Conservation (phyloP, 2,329 filamentous ascomycete species). For the Neonectria ditissima region DNA sequence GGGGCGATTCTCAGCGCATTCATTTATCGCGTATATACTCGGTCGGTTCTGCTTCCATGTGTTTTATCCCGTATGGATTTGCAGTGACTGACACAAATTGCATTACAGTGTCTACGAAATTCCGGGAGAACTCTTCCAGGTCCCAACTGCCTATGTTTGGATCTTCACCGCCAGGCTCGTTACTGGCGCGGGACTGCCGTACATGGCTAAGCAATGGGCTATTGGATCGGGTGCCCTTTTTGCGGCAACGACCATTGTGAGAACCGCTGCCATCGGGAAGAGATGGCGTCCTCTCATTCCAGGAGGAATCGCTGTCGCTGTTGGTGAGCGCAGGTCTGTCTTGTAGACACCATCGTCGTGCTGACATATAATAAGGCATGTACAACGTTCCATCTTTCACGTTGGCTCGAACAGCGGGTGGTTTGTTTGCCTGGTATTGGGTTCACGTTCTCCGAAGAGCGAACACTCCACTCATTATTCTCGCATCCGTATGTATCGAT, state of each 20-base stretch:
- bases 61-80: neutral
- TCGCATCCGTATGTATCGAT: constrained; percentile 72
- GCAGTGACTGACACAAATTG: constrained; percentile 18
- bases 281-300: constrained; percentile 83
- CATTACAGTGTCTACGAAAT: constrained; percentile 81
- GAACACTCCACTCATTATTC: constrained; percentile 86
- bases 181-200: constrained; percentile 87
- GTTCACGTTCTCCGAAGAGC: constrained; percentile 61
- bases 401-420: constrained; percentile 85
- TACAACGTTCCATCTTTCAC: constrained; percentile 99
- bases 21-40: constrained; percentile 89
- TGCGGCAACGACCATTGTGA: constrained; percentile 74
- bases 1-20: constrained; percentile 88
- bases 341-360: neutral
- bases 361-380: constrained; percentile 71
- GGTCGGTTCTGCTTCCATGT: constrained; percentile 49
- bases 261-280: constrained; percentile 68
- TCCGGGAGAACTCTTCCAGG: constrained; percentile 89
- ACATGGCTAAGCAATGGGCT: constrained; percentile 85
- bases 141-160: constrained; percentile 96
- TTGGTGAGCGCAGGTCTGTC: constrained; percentile 65
- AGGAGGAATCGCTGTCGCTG: constrained; percentile 94
- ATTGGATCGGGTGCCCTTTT: constrained; percentile 81
- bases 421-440: constrained; percentile 83
- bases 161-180: constrained; percentile 95